A percentile compares a stretch with the other conserved stretches of the same genome.
Conservation (phyloP, 148 eudicot species). For the Cornus florida region DNA sequence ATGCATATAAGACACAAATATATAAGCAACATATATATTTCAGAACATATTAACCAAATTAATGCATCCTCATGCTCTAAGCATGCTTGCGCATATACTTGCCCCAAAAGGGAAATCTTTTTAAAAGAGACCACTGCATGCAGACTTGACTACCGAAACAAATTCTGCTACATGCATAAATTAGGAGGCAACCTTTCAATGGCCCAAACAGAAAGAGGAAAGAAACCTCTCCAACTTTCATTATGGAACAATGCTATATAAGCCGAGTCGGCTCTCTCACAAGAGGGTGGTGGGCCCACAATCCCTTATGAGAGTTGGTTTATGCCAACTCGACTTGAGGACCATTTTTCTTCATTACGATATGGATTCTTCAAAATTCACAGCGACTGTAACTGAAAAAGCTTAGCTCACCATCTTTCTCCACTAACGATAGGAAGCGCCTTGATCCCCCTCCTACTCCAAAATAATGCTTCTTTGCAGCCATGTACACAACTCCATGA, state of each 20-base stretch:
- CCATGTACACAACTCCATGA: constrained; percentile 78
- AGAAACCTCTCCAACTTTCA: too few relatives aligned
- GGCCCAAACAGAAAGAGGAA: not conserved
- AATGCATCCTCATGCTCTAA: not conserved
- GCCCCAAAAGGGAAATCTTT: not conserved
- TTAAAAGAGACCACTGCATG: not conserved
- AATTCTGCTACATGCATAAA: not conserved
- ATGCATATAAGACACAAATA: too few relatives aligned
- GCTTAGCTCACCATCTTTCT: constrained; percentile 73
- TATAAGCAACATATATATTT: not conserved
- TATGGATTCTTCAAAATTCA: too few relatives aligned
- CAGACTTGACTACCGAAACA: not conserved
- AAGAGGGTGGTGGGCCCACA: too few relatives aligned
- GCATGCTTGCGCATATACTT: not conserved
- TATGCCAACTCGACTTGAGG: too few relatives aligned
- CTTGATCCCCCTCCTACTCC: constrained; percentile 99
- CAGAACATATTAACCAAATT: not conserved
- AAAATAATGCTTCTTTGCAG: constrained; percentile 94
- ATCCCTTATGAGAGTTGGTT: too few relatives aligned
- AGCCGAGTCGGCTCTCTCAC: too few relatives aligned
- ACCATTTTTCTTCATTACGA: too few relatives aligned
- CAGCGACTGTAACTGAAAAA: not conserved
- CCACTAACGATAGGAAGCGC: constrained; percentile 72
- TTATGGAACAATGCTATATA: too few relatives aligned
- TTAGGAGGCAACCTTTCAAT: not conserved